Evolutionary conservation across 768 basidiomycete species (phyloP).

Genomic region (Astraeus odoratus): DNA sequence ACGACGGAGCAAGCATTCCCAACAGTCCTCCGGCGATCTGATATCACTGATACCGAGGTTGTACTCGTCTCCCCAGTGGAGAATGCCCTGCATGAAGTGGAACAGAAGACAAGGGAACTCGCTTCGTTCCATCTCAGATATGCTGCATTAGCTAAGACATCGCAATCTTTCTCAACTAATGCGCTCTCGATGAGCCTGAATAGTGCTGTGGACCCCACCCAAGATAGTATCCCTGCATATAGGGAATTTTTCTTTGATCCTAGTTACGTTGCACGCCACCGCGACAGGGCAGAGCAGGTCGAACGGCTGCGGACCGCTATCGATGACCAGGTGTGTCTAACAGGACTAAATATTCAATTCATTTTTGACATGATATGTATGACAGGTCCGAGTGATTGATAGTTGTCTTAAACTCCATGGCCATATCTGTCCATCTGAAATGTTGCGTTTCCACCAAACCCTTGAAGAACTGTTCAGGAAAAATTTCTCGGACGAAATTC

Average conservation of each 20-base stretch:
- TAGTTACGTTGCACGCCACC: slow-evolving; percentile 59
- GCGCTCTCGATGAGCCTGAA: slow-evolving; percentile 84
- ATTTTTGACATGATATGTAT: slow-evolving; percentile 1
- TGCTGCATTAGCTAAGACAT: slow-evolving; percentile 69
- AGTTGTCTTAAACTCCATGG: slow-evolving; percentile 80
- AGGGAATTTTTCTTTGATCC: slow-evolving; percentile 70
- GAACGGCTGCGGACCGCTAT: slow-evolving; percentile 69
- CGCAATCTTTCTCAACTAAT: slow-evolving; percentile 69
- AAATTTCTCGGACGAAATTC: slow-evolving; percentile 80
- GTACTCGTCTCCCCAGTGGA: slow-evolving; percentile 83
- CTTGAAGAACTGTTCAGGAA: slow-evolving; percentile 80
- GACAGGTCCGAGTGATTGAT: slow-evolving; percentile 72
- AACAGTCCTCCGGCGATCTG: slow-evolving; percentile 84
- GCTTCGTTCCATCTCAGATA: slow-evolving; percentile 62
- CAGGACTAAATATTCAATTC: not conserved
- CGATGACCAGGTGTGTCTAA: slow-evolving; percentile 64
- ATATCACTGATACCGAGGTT: slow-evolving; percentile 64
- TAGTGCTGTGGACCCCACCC: slow-evolving; percentile 74
- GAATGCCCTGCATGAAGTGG: slow-evolving; percentile 75
- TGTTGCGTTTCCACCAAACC: slow-evolving; percentile 89
- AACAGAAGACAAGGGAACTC: slow-evolving; percentile 74
- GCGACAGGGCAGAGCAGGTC: slow-evolving; percentile 64
- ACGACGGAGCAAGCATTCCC: slow-evolving; percentile 88
- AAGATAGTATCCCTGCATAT: slow-evolving; percentile 68
- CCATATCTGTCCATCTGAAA: slow-evolving; percentile 75